phyloP scores from a whole-genome alignment of 768 basidiomycete species.

The Boletus rex-veris region DNA sequence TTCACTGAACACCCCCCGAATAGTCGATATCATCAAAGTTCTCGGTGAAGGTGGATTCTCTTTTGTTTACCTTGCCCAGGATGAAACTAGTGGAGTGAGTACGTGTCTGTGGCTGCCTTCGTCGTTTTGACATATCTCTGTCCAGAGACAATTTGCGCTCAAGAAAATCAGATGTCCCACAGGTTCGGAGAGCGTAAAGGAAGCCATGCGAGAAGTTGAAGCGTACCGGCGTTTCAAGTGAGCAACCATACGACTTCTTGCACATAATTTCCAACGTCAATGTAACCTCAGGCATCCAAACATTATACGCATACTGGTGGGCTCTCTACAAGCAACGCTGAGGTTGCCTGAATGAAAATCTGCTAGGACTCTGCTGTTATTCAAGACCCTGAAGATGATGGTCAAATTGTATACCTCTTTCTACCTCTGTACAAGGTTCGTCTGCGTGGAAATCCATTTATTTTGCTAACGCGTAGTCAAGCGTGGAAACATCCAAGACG shows the following conservation, averaged over 20 bases:
- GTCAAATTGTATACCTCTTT: slow-evolving; percentile 95
- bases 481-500: slow-evolving; percentile 94
- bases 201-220: slow-evolving; percentile 86
- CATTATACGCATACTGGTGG: slow-evolving; percentile 89
- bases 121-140: neutral
- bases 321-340: slow-evolving; percentile 12
- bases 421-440: slow-evolving; percentile 85
- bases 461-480: slow-evolving; percentile 29
- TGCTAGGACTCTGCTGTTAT: slow-evolving; percentile 87
- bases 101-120: neutral
- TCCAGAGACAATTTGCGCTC: slow-evolving; percentile 85
- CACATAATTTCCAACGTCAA: neutral
- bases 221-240: slow-evolving; percentile 94
- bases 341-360: neutral
- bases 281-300: slow-evolving; percentile 72
- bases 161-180: slow-evolving; percentile 96
- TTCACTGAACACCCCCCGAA: slow-evolving; percentile 1
- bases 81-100: slow-evolving; percentile 79
- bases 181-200: slow-evolving; percentile 82
- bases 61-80: slow-evolving; percentile 85
- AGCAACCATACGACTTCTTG: slow-evolving; percentile 27
- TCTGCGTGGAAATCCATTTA: neutral
- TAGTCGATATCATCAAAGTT: slow-evolving; percentile 87
- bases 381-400: slow-evolving; percentile 89
- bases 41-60: slow-evolving; percentile 97